Evolutionary conservation across 306 rosid species (phyloP), one percentile per base, ranked within the genome.

Genomic region (Cicer yamashitae): DNA sequence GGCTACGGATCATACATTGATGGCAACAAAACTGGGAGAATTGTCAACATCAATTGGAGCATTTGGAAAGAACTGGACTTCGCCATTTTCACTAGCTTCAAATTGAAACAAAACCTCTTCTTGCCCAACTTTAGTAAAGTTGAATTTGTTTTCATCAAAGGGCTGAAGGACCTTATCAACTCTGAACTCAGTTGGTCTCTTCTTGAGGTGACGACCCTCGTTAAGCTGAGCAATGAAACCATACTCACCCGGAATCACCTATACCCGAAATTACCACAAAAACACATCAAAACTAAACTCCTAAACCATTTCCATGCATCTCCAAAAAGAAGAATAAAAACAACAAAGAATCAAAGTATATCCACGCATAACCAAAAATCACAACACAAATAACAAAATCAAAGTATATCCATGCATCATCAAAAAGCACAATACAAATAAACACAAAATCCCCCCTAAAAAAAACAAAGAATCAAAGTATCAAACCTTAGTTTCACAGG

Each of bases 181-280:
- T 9, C 88, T 88, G 68, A 93, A 93, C 78, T 93, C 98, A 0
- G 98, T 93, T 39, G 98, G 98, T 47, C 98, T 83, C 88, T 93
- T 93, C 96, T 91, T 93, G 73, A 91, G 91, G 82, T 93, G 98
- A 59, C 98, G 98, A 30, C 98, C 98, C 88, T 93, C 97, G 0
- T 93, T 93, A 78, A 93, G 91, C 90, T 93, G 98, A 46, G 98
- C 98, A 14, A 93, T 79, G 86, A 93, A 93, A 57, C 99, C 97
- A 70, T 73, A 78, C 65, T 85, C 81, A 22, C 99, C 99, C 9
- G 92, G 93, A 80, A 92, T 94, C 70, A 91, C 93, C 98, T 94
- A 81, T 74, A 83, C 52, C 61, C 46, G 75, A 71, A 8, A 67
- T 51, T 56, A 60, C 39, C 74, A 43, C 70, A 60, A 63, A 61